These are phyloP conservation scores for Hemileccinum rubropunctum DNA, from an alignment of 768 basidiomycete genomes.

Conservation along the genomic window DNA sequence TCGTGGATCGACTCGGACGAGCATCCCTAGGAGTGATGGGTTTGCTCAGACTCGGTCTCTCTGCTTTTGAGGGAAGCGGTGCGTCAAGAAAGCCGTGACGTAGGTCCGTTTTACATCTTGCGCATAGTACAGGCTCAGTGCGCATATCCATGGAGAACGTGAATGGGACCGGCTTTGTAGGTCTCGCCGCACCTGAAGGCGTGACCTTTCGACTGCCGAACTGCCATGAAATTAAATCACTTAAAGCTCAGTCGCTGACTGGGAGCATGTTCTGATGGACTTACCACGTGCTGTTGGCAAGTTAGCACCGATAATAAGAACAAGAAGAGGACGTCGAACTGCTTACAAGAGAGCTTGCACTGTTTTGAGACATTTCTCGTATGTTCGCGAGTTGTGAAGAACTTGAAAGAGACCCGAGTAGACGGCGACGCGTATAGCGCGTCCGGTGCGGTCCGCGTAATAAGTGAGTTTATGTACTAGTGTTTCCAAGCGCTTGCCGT, in stretches of 20 bases:
- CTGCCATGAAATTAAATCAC: neutral
- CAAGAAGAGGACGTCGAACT: neutral
- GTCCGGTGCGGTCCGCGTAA: too few relatives aligned
- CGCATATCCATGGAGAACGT: constrained; percentile 4
- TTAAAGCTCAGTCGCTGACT: neutral
- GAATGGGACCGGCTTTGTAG: constrained; percentile 2
- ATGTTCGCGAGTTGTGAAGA: too few relatives aligned
- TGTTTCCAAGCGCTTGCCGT: too few relatives aligned
- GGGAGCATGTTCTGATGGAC: neutral
- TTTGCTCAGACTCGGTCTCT: neutral
- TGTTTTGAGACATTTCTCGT: too few relatives aligned
- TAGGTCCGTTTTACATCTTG: neutral
- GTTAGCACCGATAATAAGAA: neutral
- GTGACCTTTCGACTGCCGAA: constrained; percentile 6
- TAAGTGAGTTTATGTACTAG: too few relatives aligned
- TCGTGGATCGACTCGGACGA: neutral
- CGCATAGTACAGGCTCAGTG: neutral
- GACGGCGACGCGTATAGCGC: too few relatives aligned
- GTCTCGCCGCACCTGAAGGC: neutral
- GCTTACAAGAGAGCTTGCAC: too few relatives aligned
- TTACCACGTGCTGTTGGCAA: constrained; percentile 4
- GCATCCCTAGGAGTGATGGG: neutral
- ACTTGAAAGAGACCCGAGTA: too few relatives aligned
- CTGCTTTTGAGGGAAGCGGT: neutral
- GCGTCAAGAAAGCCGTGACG: neutral